Percentiles rank a stretch among this genome's conserved stretches.
Evolutionary conservation across 495 filamentous ascomycete species (phyloP).

Genomic region (Hypoxylon lienhwacheense): DNA sequence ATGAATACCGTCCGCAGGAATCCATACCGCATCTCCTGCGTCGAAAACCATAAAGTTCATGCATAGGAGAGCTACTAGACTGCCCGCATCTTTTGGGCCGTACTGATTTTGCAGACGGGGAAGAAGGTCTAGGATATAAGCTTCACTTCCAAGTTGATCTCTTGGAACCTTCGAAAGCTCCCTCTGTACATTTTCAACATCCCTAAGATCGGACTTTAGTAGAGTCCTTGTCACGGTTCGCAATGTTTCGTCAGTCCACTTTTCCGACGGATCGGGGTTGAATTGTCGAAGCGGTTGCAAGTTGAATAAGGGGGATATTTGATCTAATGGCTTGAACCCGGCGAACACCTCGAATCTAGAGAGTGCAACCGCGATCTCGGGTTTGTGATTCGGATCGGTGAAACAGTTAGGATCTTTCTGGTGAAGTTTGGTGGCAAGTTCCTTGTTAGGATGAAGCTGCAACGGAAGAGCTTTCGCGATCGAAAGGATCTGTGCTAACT

Average conservation of each 20-base stretch:
- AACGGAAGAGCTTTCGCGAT: conserved; percentile 77
- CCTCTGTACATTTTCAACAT: conserved; percentile 53
- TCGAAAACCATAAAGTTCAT: conserved; percentile 75
- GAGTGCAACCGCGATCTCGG: conserved; percentile 77
- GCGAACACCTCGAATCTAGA: conserved; percentile 79
- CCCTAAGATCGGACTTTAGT: conserved; percentile 55
- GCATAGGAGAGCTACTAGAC: conserved; percentile 64
- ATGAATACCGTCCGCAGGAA: conserved; percentile 78
- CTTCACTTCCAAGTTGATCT: conserved; percentile 54
- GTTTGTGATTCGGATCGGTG: conserved; percentile 77
- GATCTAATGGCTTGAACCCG: conserved; percentile 67
- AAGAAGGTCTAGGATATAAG: conserved; percentile 64
- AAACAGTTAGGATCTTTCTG: conserved; percentile 64
- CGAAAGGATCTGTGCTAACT: conserved; percentile 62
- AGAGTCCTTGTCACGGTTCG: conserved; percentile 60
- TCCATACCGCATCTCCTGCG: conserved; percentile 69
- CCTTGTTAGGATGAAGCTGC: conserved; percentile 77
- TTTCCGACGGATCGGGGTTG: conserved; percentile 45
- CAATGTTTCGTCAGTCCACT: conserved; percentile 64
- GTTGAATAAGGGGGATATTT: conserved; percentile 63
- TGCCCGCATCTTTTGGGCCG: conserved; percentile 59
- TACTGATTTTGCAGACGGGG: conserved; percentile 68
- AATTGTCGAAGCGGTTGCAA: conserved; percentile 54
- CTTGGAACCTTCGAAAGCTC: conserved; percentile 52
- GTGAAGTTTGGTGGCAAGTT: conserved; percentile 64